Evolutionary conservation across 2,329 filamentous ascomycete species (phyloP), one percentile per base, ranked within the genome.

Genomic region (Beauveria medogensis): DNA sequence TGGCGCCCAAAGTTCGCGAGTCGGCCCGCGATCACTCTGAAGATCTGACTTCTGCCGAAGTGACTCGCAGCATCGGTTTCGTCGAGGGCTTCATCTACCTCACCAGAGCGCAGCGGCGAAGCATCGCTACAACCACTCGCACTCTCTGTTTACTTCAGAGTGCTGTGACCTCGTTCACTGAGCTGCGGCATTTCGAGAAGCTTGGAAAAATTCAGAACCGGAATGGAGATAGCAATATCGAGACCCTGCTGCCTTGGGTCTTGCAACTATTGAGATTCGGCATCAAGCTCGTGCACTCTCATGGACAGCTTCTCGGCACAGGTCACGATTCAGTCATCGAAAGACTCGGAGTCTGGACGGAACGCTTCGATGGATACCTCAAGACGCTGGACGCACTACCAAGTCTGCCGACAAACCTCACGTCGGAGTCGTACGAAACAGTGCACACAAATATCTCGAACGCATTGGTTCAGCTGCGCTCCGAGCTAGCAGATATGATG

Each of bases 81-180:
- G 77, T 97, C n/a, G 94, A 99, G 71, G 91, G 92, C 28, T 80
- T 97, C 62, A 77, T 97, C 34, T 81, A 87, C 62, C 75, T 85
- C n/a, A 71, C 83, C 1, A 69, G 90, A 14, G 74, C 77, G 3
- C 89, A 92, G 70, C 80, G 88, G 62, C 72, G 71, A 52, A 72
- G 75, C 6, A 74, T 88, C 40, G 73, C 77, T 47, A 65, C 72
- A 20, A 68, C 74, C 14, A 65, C 78, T 3, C 70, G 68, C 16
- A 70, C 74, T 1, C 67, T 81, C 12, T 67, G 69, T 14, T 69
- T 69, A 16, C 72, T 86, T 6, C 69, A 75, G 20, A 64, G 60
- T n/a, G 63, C 74, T 1, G 71, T 79, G 2, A 62, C 65, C 0
- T 69, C 76, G 34, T 70, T 82, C 40, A 65, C 67, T 7, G 18